These are phyloP conservation scores for Cutaneotrichosporon sp. DNA, from an alignment of 1,284 basidiomycete species.

Conservation along the genomic window DNA sequence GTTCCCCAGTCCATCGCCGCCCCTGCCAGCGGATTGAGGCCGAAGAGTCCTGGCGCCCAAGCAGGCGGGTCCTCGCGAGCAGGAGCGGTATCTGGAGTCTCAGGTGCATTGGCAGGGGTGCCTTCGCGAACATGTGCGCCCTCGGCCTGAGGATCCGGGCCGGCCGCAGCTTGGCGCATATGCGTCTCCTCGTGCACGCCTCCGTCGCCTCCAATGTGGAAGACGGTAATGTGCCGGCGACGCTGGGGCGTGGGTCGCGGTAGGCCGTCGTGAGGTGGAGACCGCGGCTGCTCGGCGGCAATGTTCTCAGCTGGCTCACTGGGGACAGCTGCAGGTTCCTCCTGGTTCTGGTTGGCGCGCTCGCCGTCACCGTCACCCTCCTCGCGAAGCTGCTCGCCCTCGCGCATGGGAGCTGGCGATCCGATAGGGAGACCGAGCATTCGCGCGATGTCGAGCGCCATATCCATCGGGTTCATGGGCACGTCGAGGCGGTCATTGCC, in stretches of 20 bases:
- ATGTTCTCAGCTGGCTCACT: not conserved
- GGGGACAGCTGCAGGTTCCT: not conserved
- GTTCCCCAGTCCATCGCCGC: not conserved
- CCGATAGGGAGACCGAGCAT: slow-evolving; percentile 27
- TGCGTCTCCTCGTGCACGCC: not conserved
- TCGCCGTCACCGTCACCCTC: not conserved
- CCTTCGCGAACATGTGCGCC: not conserved
- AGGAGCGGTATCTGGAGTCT: not conserved
- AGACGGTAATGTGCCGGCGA: slow-evolving; percentile 20
- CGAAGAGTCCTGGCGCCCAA: not conserved
- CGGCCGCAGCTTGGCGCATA: not conserved
- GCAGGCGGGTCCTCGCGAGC: not conserved
- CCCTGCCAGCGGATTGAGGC: not conserved
- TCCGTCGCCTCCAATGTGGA: slow-evolving; percentile 1
- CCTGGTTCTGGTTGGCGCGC: not conserved
- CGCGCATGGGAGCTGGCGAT: slow-evolving; percentile 32
- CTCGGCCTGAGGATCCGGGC: not conserved
- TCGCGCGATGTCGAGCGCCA: slow-evolving; percentile 11
- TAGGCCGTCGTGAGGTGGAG: slow-evolving; percentile 2
- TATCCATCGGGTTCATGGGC: slow-evolving; percentile 5
- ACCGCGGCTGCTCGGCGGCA: not conserved
- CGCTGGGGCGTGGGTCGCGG: slow-evolving; percentile 21
- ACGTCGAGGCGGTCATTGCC: not conserved
- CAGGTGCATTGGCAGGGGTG: not conserved
- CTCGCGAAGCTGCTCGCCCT: slow-evolving; percentile 7